These are phyloP conservation scores for Laburnicola sp. DNA, from an alignment of 2,329 filamentous ascomycete species.

Conservation along the genomic window DNA sequence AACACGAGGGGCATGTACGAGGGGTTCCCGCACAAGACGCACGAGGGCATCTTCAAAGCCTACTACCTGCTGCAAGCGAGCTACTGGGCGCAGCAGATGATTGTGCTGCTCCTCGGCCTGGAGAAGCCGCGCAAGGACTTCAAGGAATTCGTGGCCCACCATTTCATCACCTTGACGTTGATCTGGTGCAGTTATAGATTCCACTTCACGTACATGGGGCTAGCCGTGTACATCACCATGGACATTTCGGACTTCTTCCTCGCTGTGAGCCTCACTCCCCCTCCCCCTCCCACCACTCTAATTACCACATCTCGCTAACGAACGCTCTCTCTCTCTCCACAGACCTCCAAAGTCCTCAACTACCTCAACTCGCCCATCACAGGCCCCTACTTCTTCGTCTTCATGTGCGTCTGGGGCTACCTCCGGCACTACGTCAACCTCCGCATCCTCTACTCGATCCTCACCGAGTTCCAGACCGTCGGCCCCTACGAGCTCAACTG, in stretches of 20 bases:
- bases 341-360: slow-evolving; percentile 90
- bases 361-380: slow-evolving; percentile 80
- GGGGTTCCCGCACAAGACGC: slow-evolving; percentile 78
- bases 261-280: slow-evolving; percentile 63
- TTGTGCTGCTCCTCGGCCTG: slow-evolving; percentile 81
- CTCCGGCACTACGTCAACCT: slow-evolving; percentile 84
- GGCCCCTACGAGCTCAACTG: slow-evolving; percentile 77
- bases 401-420: slow-evolving; percentile 86
- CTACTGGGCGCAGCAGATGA: slow-evolving; percentile 94
- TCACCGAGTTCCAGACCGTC: slow-evolving; percentile 74
- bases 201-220: slow-evolving; percentile 93
- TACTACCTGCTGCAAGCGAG: slow-evolving; percentile 94
- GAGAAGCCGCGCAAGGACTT: slow-evolving; percentile 96
- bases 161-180: slow-evolving; percentile 82
- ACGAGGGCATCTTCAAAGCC: slow-evolving; percentile 83
- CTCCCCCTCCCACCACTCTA: no score
- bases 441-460: slow-evolving; percentile 72
- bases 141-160: slow-evolving; percentile 87
- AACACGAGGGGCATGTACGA: slow-evolving; percentile 91
- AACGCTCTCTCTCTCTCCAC: background rate
- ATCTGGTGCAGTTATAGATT: slow-evolving; percentile 90
- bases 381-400: slow-evolving; percentile 81
- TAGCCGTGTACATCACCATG: slow-evolving; percentile 92
- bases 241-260: slow-evolving; percentile 96
- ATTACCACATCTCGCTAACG: background rate